Evolutionary conservation across 2,329 filamentous ascomycete species (phyloP), one percentile per base, ranked within the genome.

Genomic region (Calonectria hongkongensis): DNA sequence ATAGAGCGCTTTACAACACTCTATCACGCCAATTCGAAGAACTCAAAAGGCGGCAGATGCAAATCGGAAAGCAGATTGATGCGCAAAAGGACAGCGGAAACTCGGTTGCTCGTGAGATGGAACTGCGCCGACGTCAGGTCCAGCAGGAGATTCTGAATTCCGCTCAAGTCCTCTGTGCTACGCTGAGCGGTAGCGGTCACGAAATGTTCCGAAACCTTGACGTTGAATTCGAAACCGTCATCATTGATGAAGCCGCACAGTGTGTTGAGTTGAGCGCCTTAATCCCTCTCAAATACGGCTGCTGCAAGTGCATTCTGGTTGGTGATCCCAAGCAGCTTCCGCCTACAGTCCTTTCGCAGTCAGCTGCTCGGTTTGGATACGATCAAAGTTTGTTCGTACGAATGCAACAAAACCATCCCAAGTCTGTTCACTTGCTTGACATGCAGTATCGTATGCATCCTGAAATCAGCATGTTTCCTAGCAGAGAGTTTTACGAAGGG

Each of bases 371-470:
- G 45, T 98, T 96, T 84, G 95, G 97, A 76, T 99, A 98, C 84
- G 96, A 98, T 81, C 97, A 99, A 86, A 98, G 95, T 89, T 87
- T 99, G 85, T 99, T 99, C 86, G 97, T 98, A 67, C 94, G 97
- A 41, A 99, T 99, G 96, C 97, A 98, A 82, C 92, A 93, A 79
- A 98, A 98, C 75, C 93, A 96, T 79, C 94, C 95, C 0, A 88
- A 94, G 39, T 94, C 97, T 76, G 92, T 99, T 18, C 96, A 99
- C 86, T 89, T 99, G 30, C 91, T 99, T n/a, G 96, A 98, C 81
- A 97, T 94, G 69, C 97, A 99, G 82, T 99, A 99, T 83, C 97
- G 97, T 85, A 99, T 99, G 97, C 97, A 99, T 85, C 97, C 97
- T 0, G 95, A 97, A 77, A 99, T 99, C 82, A 98, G 95, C 83